phyloP scores from a whole-genome alignment of 768 basidiomycete species.

The Strobilomyces confusus region DNA sequence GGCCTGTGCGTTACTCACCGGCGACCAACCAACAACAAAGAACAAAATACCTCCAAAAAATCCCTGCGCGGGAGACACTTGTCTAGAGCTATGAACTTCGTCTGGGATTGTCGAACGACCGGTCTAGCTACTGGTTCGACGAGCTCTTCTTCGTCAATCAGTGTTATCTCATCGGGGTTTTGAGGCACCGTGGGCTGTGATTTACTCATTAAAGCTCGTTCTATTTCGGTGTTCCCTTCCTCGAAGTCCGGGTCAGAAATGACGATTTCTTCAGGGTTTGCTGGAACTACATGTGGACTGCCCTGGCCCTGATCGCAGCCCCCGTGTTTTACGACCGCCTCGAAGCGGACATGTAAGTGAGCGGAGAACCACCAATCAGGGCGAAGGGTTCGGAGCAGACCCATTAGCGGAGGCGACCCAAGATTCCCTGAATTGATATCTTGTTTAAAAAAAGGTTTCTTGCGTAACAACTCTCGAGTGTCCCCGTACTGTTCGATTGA shows the following conservation, averaged over 20 bases:
- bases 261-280: slow-evolving; percentile 39
- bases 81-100: slow-evolving; percentile 85
- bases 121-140: slow-evolving; percentile 35
- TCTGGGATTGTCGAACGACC: slow-evolving; percentile 34
- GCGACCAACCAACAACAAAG: background rate
- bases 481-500: slow-evolving; percentile 82
- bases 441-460: slow-evolving; percentile 72
- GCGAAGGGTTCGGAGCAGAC: slow-evolving; percentile 63
- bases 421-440: slow-evolving; percentile 67
- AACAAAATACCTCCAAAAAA: slow-evolving; percentile 67
- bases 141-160: slow-evolving; percentile 46
- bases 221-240: slow-evolving; percentile 3
- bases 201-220: slow-evolving; percentile 28
- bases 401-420: slow-evolving; percentile 85
- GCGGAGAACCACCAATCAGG: slow-evolving; percentile 93
- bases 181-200: slow-evolving; percentile 29
- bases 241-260: slow-evolving; percentile 35
- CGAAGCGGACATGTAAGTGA: slow-evolving; percentile 85
- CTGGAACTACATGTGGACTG: background rate
- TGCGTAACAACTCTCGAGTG: slow-evolving; percentile 54
- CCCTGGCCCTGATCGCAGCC: background rate
- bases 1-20: background rate
- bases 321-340: slow-evolving; percentile 59
- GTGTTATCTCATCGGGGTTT: slow-evolving; percentile 51
- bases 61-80: slow-evolving; percentile 77